phyloP scores from a whole-genome alignment of 2,329 filamentous ascomycete genomes.

The Lecanosticta acicola region DNA sequence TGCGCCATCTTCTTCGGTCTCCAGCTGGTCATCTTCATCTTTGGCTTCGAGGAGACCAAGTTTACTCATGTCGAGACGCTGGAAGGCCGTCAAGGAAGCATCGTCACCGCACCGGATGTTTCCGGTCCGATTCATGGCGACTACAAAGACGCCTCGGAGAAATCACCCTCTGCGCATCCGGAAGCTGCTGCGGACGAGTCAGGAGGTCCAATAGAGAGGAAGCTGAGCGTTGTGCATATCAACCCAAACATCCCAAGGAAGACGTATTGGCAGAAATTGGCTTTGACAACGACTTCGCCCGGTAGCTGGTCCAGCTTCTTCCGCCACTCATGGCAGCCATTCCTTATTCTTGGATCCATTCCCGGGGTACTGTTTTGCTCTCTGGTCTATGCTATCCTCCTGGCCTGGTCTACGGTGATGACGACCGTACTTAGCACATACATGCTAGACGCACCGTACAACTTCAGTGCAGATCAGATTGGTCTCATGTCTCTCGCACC shows the following conservation, averaged over 20 bases:
- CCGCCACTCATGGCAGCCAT: conserved; percentile 35
- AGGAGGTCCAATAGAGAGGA: conserved; percentile 8
- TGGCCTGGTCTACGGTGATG: conserved; percentile 38
- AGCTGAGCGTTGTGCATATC: conserved; percentile 22
- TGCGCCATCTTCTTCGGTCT: conserved; percentile 38
- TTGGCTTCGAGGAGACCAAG: conserved; percentile 41
- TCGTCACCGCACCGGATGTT: conserved; percentile 7
- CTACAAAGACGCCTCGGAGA: conserved; percentile 13
- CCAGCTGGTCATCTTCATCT: conserved; percentile 37
- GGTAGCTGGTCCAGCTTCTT: conserved; percentile 29
- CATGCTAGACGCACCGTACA: conserved; percentile 36
- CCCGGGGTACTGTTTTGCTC: conserved; percentile 38
- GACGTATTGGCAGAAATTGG: conserved; percentile 41
- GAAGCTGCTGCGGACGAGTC: conserved; percentile 9
- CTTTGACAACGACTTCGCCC: conserved; percentile 31
- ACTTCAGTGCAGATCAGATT: conserved; percentile 46
- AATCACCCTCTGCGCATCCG: conserved; percentile 5
- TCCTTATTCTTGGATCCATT: conserved; percentile 35
- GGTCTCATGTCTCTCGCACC: conserved; percentile 50
- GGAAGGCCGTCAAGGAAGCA: conserved; percentile 20
- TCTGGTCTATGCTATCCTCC: conserved; percentile 34
- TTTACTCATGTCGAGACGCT: conserved; percentile 18
- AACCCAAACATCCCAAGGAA: conserved; percentile 36
- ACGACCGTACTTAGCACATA: conserved; percentile 34
- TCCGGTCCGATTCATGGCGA: conserved; percentile 8